phyloP scores from a whole-genome alignment of 2,329 filamentous ascomycete genomes.

The Colletotrichum tanaceti region DNA sequence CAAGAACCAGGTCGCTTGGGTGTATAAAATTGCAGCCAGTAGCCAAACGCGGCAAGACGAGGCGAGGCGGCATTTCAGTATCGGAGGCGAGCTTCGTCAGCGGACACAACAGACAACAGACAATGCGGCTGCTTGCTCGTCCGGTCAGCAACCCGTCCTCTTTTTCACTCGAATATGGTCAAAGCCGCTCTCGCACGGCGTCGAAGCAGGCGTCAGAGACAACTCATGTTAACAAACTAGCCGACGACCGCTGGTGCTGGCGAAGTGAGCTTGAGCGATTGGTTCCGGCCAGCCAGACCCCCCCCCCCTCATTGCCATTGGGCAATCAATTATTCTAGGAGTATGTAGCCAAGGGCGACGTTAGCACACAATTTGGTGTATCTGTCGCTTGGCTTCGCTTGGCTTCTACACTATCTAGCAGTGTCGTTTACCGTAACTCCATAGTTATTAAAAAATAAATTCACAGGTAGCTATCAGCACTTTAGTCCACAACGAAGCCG shows the following conservation, averaged over 20 bases:
- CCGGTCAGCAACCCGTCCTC: too few species aligned
- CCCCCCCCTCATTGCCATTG: too few species aligned
- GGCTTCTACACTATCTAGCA: background rate
- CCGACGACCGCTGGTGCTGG: background rate
- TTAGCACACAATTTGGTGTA: background rate
- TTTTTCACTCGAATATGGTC: background rate
- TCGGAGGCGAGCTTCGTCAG: background rate
- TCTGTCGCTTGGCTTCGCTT: background rate
- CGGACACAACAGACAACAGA: too few species aligned
- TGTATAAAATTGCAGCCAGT: background rate
- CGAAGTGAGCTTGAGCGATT: background rate
- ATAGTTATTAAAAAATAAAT: too few species aligned
- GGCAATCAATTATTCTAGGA: background rate
- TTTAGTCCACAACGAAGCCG: too few species aligned
- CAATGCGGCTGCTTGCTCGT: too few species aligned
- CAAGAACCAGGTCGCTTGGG: background rate
- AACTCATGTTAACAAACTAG: background rate
- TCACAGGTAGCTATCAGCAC: too few species aligned
- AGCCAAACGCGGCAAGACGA: background rate
- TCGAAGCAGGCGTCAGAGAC: background rate
- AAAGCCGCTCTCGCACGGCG: background rate
- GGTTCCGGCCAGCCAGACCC: background rate
- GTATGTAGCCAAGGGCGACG: background rate
- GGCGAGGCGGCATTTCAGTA: background rate
- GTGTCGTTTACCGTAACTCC: too few species aligned